These are phyloP conservation scores for Salix arbutifolia DNA, from an alignment of 345 rosid genomes.

Conservation along the genomic window DNA sequence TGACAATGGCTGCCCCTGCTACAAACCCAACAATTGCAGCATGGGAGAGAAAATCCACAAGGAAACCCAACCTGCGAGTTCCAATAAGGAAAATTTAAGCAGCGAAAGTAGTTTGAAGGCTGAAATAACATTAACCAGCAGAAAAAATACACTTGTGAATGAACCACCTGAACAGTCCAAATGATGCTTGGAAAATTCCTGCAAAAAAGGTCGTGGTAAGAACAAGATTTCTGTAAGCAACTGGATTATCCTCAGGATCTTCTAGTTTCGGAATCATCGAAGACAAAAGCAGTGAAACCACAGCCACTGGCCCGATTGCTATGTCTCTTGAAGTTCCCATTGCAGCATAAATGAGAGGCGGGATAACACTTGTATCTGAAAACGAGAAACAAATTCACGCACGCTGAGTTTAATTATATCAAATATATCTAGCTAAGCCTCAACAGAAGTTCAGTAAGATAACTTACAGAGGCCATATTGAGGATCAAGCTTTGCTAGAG, in stretches of 20 bases:
- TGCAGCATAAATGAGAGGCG: slow-evolving; percentile 77
- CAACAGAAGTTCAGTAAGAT: neutral
- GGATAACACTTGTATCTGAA: slow-evolving; percentile 79
- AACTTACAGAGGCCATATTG: slow-evolving; percentile 87
- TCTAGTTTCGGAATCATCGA: slow-evolving; percentile 62
- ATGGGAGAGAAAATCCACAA: slow-evolving; percentile 83
- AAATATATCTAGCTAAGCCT: neutral
- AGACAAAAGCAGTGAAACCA: slow-evolving; percentile 74
- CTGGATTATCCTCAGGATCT: slow-evolving; percentile 62
- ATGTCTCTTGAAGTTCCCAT: slow-evolving; percentile 95
- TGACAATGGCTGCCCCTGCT: slow-evolving; percentile 89
- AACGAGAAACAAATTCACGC: neutral
- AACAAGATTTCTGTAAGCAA: slow-evolving; percentile 58
- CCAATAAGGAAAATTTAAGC: neutral
- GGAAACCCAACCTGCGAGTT: slow-evolving; percentile 66
- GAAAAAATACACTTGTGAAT: neutral
- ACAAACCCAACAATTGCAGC: slow-evolving; percentile 91
- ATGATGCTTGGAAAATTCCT: slow-evolving; percentile 72
- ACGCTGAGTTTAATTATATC: neutral
- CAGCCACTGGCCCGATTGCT: slow-evolving; percentile 93
- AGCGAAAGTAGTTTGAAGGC: neutral
- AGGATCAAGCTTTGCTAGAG: slow-evolving; percentile 90
- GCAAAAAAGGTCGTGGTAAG: slow-evolving; percentile 78
- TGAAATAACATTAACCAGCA: neutral
- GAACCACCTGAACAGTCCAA: slow-evolving; percentile 64